Evolutionary conservation across 495 filamentous ascomycete genomes (phyloP).

Genomic region (Clohesyomyces aquaticus): DNA sequence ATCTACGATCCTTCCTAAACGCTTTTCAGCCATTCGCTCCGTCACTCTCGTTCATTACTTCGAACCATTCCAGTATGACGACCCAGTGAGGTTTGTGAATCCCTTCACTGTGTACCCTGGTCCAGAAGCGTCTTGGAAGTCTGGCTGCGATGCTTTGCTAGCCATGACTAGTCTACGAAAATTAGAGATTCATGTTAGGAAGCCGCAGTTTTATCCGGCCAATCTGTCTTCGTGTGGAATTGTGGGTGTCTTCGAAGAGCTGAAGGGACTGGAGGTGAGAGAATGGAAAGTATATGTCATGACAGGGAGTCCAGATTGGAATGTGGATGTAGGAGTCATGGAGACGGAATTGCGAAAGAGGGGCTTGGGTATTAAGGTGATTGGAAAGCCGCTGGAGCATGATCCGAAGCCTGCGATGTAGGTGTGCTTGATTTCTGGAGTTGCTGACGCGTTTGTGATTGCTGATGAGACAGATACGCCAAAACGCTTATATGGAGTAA

Average conservation of each 20-base stretch:
- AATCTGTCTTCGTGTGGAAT: not conserved
- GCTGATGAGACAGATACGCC: too few relatives aligned
- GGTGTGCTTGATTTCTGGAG: too few relatives aligned
- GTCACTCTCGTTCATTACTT: not conserved
- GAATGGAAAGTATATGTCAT: not conserved
- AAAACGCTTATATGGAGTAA: too few relatives aligned
- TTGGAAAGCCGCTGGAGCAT: not conserved
- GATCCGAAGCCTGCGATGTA: too few relatives aligned
- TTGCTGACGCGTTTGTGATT: too few relatives aligned
- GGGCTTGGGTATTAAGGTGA: not conserved
- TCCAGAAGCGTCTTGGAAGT: not conserved
- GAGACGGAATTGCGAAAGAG: not conserved
- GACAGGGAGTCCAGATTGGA: not conserved
- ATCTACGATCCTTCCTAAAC: conserved; percentile 9
- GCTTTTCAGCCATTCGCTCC: conserved; percentile 13
- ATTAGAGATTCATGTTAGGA: not conserved
- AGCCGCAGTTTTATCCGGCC: not conserved
- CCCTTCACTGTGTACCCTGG: not conserved
- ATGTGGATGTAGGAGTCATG: not conserved
- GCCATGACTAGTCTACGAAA: not conserved
- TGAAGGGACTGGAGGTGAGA: not conserved
- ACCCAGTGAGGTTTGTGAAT: not conserved
- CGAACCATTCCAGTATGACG: not conserved
- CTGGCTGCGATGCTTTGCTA: not conserved
- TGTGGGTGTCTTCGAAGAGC: not conserved